Evolutionary conservation across 2,329 filamentous ascomycete genomes (phyloP), one percentile per base, ranked within the genome.

Genomic region (Ophiostoma tasmaniense): DNA sequence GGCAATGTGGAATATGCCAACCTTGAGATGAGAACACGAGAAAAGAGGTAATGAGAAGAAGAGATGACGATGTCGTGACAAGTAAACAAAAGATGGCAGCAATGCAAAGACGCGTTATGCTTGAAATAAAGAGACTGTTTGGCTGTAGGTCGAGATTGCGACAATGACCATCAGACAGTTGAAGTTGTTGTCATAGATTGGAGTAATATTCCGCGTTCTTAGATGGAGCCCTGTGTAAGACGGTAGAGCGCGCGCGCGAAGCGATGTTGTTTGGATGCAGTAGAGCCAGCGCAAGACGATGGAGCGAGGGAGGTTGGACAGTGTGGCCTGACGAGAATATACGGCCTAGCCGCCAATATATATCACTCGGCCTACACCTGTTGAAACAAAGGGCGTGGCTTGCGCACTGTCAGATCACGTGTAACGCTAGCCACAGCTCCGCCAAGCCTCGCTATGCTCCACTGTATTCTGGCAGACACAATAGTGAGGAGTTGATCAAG

Each of bases 321-420:
- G 72, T 73, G 71, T 73, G 72, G 71, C 70, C 66, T 37, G 64
- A 67, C 50, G 70, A 68, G 68, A 65, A 70, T 70, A 73, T 73
- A 73, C 72, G 72, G 72, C 67, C 71, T 67, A 68, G 67, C 67
- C 33, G 42, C 52, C 30, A 35, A 64, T 64, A 64, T 64, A 64
- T 64, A 64, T n/a, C 59, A 62, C 42, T 64, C 22, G 28, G 17
- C 17, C 61, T 37, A 64, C 61, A n/a, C 59, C 61, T 64, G 33
- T 13, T 22, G 66, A 67, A 45, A 62, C 35, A 64, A 64, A 25
- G 62, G 17, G n/a, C 37, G 25, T 64, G 59, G 59, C 67, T 52
- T 35, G 14, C 55, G 25, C 30, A 33, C 59, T 69, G 65, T 68
- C 59, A 66, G 22, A 7, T 17, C 70, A 71, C 70, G 70, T 71